Percentiles rank a stretch among this genome's conserved stretches.
Conservation (phyloP, 306 rosid genomes). For the Purshia tridentata region DNA sequence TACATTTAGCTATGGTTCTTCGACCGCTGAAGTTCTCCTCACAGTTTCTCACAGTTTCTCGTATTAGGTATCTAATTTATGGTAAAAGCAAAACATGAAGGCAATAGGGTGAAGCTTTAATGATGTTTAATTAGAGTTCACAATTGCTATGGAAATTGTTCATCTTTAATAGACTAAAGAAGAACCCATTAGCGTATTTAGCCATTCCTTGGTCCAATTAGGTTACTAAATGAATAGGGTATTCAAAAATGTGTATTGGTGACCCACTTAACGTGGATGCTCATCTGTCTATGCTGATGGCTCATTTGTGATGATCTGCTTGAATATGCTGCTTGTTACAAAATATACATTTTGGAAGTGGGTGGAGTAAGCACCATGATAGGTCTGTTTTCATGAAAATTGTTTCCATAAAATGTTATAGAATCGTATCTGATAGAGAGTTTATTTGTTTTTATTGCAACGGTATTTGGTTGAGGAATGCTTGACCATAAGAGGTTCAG, state of each 20-base stretch:
- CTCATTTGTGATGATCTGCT: neutral
- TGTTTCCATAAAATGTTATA: neutral
- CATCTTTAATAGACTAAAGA: neutral
- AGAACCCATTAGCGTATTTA: neutral
- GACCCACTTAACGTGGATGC: too few relatives aligned
- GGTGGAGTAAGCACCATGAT: neutral
- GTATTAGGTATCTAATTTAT: slow-evolving; percentile 4
- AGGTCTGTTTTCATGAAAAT: neutral
- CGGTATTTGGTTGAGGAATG: neutral
- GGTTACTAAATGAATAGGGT: too few relatives aligned
- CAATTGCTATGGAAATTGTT: neutral
- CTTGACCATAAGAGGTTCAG: neutral
- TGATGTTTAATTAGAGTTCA: neutral
- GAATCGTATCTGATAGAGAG: neutral
- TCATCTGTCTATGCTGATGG: too few relatives aligned
- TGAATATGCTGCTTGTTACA: slow-evolving; percentile 9
- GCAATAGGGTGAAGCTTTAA: neutral
- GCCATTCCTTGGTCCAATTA: too few relatives aligned
- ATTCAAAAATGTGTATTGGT: too few relatives aligned
- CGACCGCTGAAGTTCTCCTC: slow-evolving; percentile 5
- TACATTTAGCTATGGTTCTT: neutral
- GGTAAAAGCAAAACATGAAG: neutral
- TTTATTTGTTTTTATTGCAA: neutral
- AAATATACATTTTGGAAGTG: slow-evolving; percentile 1
- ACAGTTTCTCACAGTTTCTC: slow-evolving; percentile 4